Base-by-base conservation (phyloP, 495 filamentous ascomycete genomes). In the Aspergillus incahuasiensis region DNA sequence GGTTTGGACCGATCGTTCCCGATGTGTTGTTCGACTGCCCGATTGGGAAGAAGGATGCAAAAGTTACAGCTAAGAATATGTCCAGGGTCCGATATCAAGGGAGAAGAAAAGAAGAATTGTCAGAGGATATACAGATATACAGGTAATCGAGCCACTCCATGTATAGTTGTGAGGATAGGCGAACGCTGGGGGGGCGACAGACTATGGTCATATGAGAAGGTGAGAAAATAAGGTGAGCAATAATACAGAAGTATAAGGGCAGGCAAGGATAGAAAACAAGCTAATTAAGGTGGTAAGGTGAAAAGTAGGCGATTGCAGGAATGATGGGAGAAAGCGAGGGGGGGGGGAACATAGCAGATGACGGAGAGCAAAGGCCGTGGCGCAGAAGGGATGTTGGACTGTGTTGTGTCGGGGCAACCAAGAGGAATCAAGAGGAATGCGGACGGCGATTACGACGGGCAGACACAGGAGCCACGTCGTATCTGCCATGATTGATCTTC, bases 331-430 rank as follows among this genome's bases (percentile, higher is more conserved):
- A 56, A 60, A 55, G 61, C 46, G 48, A 55, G 56, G 57, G 61
- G 54, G 51, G 46, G 50, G 61, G 55, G 45, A 57, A 63, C 60
- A 60, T 3, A 5, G 57, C 57, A 58, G 58, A 58, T 63, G 61
- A 63, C 61, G 51, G 13, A 43, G 22, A 6, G 51, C n/a, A 20
- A 24, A 19, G 15, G 8, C 18, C 22, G 48, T 21, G 20, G 38
- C 35, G 21, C 22, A 38, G 41, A 28, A 16, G 54, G 43, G 22
- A 51, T 56, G 58, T 35, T 54, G 54, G 48, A 60, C 42, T 28
- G 40, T 50, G 59, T 46, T 39, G 48, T 56, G 38, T 54, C 35
- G 46, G 51, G 57, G 57, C 57, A 59, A 59, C 57, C 51, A 59
- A 59, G 46, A n/a, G n/a, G n/a, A n/a, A n/a, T n/a, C n/a, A n/a